A percentile compares a stretch with the other conserved stretches of the same genome.
These are phyloP conservation scores for Salvia splendens DNA, from an alignment of 257 asterid species.

Conservation along the genomic window DNA sequence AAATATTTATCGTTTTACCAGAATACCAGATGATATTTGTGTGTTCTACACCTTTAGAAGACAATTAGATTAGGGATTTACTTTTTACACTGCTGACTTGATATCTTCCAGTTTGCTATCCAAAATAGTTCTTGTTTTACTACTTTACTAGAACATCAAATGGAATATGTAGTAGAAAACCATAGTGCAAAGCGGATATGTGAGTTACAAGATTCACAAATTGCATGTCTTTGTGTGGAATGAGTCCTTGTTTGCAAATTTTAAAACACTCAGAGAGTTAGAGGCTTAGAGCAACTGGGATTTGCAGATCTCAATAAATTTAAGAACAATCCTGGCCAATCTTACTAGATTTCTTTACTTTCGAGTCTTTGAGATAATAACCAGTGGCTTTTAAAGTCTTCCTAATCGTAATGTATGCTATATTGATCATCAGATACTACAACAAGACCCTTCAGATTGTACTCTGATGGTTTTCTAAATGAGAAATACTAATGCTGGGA, in stretches of 20 bases:
- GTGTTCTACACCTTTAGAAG: neutral
- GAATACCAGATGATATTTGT: neutral
- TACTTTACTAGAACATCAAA: neutral
- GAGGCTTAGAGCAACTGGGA: neutral
- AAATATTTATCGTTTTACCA: neutral
- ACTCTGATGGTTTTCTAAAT: conserved; percentile 7
- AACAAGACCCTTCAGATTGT: neutral
- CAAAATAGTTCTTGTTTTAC: neutral
- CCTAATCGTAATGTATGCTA: conserved; percentile 3
- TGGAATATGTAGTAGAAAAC: neutral
- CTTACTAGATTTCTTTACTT: neutral
- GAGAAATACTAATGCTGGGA: neutral
- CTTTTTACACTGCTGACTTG: conserved; percentile 25
- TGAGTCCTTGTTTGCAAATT: neutral
- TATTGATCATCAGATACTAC: conserved; percentile 4
- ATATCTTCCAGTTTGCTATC: neutral
- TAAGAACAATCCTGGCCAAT: neutral
- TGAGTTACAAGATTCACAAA: neutral
- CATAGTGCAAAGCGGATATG: neutral
- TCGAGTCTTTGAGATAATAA: neutral
- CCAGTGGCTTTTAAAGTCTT: neutral
- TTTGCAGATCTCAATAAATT: conserved; percentile 8
- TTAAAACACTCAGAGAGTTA: neutral
- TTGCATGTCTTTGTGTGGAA: neutral
- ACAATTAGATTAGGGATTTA: conserved; percentile 7